Conservation (phyloP, 2,329 filamentous ascomycete genomes). For the Akanthomyces uredinophilus region DNA sequence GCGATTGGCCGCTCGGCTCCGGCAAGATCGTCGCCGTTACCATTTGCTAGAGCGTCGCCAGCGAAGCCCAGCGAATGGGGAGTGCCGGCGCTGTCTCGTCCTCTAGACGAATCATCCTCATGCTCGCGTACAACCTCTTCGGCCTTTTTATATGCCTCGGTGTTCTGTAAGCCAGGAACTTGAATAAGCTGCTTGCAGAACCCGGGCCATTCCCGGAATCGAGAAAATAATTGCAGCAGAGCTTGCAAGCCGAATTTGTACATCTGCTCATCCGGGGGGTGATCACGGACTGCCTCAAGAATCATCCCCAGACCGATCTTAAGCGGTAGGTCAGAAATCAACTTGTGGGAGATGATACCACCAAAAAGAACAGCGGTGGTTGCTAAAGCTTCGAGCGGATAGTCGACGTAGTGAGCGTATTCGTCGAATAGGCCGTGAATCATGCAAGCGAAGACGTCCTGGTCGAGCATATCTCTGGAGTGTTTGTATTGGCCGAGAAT, state of each 20-base stretch:
- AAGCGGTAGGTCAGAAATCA: conserved; percentile 83
- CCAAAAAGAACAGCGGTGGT: conserved; percentile 96
- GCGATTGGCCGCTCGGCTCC: conserved; percentile 56
- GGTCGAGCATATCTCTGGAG: conserved; percentile 76
- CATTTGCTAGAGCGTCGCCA: conserved; percentile 60
- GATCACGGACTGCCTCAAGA: conserved; percentile 87
- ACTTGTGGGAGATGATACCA: conserved; percentile 88
- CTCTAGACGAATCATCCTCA: conserved; percentile 54
- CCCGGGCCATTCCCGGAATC: conserved; percentile 90
- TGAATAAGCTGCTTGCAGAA: conserved; percentile 83
- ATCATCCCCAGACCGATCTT: conserved; percentile 97
- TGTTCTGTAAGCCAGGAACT: conserved; percentile 75
- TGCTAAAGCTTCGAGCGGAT: conserved; percentile 90
- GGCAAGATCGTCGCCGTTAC: conserved; percentile 59
- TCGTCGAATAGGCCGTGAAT: conserved; percentile 97
- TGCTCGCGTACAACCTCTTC: conserved; percentile 71
- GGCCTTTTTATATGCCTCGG: conserved; percentile 77
- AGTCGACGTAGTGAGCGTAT: conserved; percentile 91
- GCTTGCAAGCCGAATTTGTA: conserved; percentile 97
- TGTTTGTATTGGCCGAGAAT: conserved; percentile 82
- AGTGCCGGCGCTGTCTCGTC: conserved; percentile 46
- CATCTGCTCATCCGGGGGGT: conserved; percentile 80
- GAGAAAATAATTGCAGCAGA: conserved; percentile 76
- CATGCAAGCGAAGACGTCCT: conserved; percentile 97
- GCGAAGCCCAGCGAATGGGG: conserved; percentile 32